Percentiles rank a stretch among this genome's conserved stretches.
phyloP scores from a whole-genome alignment of 306 rosid species.

The Glycine latifolia region DNA sequence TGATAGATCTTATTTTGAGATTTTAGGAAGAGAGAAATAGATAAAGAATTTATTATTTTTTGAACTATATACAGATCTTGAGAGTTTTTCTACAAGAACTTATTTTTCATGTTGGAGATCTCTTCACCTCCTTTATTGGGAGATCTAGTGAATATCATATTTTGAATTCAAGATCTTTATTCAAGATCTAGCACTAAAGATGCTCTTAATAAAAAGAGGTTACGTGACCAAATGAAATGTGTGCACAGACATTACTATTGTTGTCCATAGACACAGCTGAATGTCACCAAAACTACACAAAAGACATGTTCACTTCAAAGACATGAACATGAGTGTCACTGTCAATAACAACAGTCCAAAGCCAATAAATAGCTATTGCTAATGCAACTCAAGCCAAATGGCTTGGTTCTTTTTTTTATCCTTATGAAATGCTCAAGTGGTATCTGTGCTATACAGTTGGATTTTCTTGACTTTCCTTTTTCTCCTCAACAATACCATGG shows the following conservation, averaged over 20 bases:
- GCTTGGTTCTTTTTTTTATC: not conserved
- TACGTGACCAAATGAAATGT: no score
- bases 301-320: not conserved
- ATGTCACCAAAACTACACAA: not conserved
- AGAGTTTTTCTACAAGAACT: no score
- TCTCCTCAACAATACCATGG: conserved; percentile 39
- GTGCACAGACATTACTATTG: not conserved
- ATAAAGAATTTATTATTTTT: no score
- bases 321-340: conserved; percentile 14
- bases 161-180: no score
- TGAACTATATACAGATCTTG: no score
- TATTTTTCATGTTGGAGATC: no score
- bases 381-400: conserved; percentile 41
- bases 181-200: no score
- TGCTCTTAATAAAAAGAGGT: no score
- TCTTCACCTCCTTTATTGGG: no score
- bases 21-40: no score
- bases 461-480: conserved; percentile 31
- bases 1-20: no score
- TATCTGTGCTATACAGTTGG: conserved; percentile 40
- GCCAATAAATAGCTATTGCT: not conserved
- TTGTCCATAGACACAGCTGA: not conserved
- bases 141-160: no score
- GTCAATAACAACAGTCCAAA: conserved; percentile 5
- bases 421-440: conserved; percentile 25